These are phyloP conservation scores for Vachellia collinsii DNA, from an alignment of 306 rosid species.

Conservation along the genomic window DNA sequence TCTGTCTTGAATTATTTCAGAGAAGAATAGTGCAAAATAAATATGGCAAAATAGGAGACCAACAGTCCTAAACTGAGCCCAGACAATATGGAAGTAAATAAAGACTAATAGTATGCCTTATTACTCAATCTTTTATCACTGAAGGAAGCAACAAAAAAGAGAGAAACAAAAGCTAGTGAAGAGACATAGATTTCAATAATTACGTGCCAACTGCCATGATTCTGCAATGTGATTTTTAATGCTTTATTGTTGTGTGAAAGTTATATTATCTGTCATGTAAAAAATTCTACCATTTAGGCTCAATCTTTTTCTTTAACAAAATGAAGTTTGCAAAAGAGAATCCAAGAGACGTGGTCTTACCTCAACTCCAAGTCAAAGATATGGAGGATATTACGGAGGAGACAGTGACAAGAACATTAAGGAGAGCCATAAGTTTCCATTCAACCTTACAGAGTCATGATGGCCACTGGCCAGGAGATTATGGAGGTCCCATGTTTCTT, in stretches of 20 bases:
- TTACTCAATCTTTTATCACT: neutral
- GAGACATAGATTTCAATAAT: neutral
- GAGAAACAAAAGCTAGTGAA: neutral
- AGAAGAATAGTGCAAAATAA: neutral
- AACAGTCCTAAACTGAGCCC: neutral
- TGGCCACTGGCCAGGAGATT: conserved; percentile 96
- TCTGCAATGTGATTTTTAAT: neutral
- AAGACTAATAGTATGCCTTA: too few species aligned
- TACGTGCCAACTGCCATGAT: neutral
- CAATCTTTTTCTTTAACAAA: conserved; percentile 5
- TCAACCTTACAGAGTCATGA: conserved; percentile 74
- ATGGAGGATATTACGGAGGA: conserved; percentile 61
- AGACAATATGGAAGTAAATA: neutral
- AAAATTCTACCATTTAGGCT: neutral
- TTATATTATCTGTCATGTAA: neutral
- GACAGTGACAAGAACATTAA: conserved; percentile 52
- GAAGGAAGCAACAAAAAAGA: neutral
- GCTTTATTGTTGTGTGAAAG: conserved; percentile 5
- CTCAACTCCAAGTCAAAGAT: conserved; percentile 73
- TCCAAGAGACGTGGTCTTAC: conserved; percentile 41
- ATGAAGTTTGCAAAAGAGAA: conserved; percentile 68
- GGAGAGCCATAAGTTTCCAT: conserved; percentile 69
- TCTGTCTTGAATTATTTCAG: neutral
- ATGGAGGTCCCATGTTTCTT: conserved; percentile 97
- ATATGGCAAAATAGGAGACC: neutral